Conservation (phyloP, 768 basidiomycete genomes). For the Rhodotorula taiwanensis region DNA sequence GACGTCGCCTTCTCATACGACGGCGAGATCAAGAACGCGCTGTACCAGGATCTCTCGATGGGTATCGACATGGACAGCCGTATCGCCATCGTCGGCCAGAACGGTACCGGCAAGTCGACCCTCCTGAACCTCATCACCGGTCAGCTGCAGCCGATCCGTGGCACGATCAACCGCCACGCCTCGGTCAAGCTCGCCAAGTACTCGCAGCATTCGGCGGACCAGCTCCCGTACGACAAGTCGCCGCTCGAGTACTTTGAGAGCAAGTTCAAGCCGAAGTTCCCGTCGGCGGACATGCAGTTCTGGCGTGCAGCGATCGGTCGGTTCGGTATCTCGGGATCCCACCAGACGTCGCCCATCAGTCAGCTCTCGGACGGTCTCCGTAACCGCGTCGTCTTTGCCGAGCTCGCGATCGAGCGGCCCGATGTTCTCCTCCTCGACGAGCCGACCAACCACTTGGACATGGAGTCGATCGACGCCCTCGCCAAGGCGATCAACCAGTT, state of each 20-base stretch:
- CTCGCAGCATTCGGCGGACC: constrained; percentile 96
- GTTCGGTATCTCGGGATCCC: constrained; percentile 87
- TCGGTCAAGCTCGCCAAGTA: constrained; percentile 90
- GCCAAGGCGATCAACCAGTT: constrained; percentile 93
- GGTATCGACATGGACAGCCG: constrained; percentile 98
- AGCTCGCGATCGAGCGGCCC: constrained; percentile 94
- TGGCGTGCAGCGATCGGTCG: constrained; percentile 93
- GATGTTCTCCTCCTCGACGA: constrained; percentile 66
- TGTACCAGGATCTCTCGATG: constrained; percentile 84
- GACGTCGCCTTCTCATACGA: constrained; percentile 93
- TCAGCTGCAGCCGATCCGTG: constrained; percentile 67
- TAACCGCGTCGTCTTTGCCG: constrained; percentile 92
- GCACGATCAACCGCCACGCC: constrained; percentile 81
- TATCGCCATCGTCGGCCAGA: constrained; percentile 90
- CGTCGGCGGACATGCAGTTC: constrained; percentile 88
- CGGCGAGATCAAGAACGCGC: constrained; percentile 74
- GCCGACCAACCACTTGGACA: constrained; percentile 95
- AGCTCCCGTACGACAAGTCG: constrained; percentile 83
- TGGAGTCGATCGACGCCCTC: constrained; percentile 95
- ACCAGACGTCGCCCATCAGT: constrained; percentile 88
- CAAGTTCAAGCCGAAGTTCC: constrained; percentile 72
- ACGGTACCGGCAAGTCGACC: constrained; percentile 91
- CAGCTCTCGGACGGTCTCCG: constrained; percentile 92
- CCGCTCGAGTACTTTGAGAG: constrained; percentile 91
- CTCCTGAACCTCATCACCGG: constrained; percentile 84